Conservation (phyloP, 2,329 filamentous ascomycete genomes). For the Eutypella sp. region DNA sequence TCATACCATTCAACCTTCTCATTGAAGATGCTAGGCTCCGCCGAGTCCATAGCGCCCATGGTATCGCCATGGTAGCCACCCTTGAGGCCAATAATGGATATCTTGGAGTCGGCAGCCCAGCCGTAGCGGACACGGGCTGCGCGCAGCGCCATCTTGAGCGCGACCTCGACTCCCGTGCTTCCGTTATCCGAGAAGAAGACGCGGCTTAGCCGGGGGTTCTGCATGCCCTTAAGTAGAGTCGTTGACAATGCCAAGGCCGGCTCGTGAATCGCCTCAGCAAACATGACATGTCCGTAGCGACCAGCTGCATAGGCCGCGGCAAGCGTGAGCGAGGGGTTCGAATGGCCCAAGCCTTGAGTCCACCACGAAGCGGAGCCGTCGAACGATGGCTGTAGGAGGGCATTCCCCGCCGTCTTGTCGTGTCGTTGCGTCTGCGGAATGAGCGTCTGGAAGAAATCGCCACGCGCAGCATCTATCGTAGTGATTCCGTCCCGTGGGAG, state of each 20-base stretch:
- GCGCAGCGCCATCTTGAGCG: constrained; percentile 77
- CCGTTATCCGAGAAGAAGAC: constrained; percentile 84
- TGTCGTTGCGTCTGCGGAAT: constrained; percentile 4
- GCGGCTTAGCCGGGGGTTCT: constrained; percentile 61
- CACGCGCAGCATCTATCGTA: constrained; percentile 74
- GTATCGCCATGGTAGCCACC: constrained; percentile 86
- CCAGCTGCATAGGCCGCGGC: constrained; percentile 77
- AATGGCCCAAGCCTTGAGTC: constrained; percentile 83
- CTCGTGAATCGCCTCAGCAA: constrained; percentile 73
- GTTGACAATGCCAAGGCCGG: constrained; percentile 68
- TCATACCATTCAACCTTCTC: constrained; percentile 83
- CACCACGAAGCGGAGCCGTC: constrained; percentile 88
- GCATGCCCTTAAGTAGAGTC: constrained; percentile 51
- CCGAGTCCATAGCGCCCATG: constrained; percentile 81
- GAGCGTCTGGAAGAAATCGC: constrained; percentile 68
- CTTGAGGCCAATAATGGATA: constrained; percentile 69
- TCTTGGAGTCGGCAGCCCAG: constrained; percentile 53
- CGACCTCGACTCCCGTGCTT: constrained; percentile 79
- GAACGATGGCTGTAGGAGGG: constrained; percentile 60
- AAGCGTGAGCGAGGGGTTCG: constrained; percentile 65
- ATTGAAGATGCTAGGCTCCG: constrained; percentile 73
- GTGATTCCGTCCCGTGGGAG: constrained; percentile 59
- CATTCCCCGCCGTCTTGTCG: background rate
- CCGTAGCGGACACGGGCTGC: constrained; percentile 62
- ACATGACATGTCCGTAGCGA: constrained; percentile 85